Evolutionary conservation across 2,329 filamentous ascomycete genomes (phyloP).

Genomic region (Seiridium cupressi): DNA sequence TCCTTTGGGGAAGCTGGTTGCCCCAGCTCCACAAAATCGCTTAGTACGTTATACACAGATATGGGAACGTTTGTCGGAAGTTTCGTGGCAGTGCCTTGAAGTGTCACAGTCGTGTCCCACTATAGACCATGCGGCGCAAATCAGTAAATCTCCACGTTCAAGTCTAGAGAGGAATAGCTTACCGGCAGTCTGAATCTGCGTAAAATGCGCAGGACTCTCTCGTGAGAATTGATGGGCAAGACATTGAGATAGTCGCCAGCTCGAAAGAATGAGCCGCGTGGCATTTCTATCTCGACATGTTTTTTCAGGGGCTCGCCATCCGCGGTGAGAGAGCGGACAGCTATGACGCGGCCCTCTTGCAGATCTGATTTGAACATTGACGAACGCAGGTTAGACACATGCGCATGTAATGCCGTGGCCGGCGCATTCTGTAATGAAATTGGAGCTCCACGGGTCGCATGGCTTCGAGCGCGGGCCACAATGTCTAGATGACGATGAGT

Average conservation of each 20-base stretch:
- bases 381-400: slow-evolving; percentile 21
- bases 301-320: slow-evolving; percentile 55
- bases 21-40: slow-evolving; percentile 70
- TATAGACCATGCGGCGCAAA: not conserved
- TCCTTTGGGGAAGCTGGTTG: slow-evolving; percentile 69
- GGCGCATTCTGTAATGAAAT: slow-evolving; percentile 16
- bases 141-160: not conserved
- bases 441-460: slow-evolving; percentile 28
- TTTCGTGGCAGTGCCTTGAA: slow-evolving; percentile 50
- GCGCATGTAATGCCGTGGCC: slow-evolving; percentile 12
- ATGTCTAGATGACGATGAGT: not conserved
- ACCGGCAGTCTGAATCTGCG: slow-evolving; percentile 59
- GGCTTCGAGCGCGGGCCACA: not conserved
- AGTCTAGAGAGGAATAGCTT: not conserved
- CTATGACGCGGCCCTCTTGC: slow-evolving; percentile 57
- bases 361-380: slow-evolving; percentile 60
- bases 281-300: slow-evolving; percentile 66
- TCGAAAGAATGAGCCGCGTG: slow-evolving; percentile 62
- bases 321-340: slow-evolving; percentile 49
- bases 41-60: slow-evolving; percentile 62
- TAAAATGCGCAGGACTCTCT: slow-evolving; percentile 62
- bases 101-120: slow-evolving; percentile 66
- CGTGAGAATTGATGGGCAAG: slow-evolving; percentile 66
- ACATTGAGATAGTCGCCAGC: slow-evolving; percentile 77
- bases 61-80: slow-evolving; percentile 57